These are phyloP conservation scores for Aphanocladium album DNA, from an alignment of 2,329 filamentous ascomycete genomes.

Conservation along the genomic window DNA sequence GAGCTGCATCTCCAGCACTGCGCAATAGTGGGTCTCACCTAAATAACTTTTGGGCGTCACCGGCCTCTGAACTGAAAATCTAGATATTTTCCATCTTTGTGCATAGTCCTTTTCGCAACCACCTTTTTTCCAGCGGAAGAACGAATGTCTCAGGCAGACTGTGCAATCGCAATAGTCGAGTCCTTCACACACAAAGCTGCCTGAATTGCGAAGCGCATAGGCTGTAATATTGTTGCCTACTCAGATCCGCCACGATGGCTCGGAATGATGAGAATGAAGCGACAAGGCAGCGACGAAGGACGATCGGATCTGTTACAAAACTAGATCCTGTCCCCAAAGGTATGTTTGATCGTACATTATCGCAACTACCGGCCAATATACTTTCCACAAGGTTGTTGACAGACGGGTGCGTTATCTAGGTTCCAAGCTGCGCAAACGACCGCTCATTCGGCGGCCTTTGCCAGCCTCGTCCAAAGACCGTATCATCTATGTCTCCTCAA, in stretches of 20 bases:
- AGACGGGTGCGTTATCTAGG: slow-evolving; percentile 28
- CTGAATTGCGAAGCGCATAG: neutral
- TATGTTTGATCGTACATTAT: slow-evolving; percentile 11
- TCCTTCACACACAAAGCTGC: neutral
- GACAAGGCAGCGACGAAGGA: neutral
- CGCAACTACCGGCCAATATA: neutral
- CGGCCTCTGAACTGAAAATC: neutral
- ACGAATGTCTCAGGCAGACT: too few relatives aligned
- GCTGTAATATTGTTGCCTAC: neutral
- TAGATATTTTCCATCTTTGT: neutral
- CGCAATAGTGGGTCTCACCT: neutral
- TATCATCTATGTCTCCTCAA: slow-evolving; percentile 60
- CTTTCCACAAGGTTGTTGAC: neutral
- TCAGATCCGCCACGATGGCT: neutral
- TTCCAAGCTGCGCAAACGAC: slow-evolving; percentile 45
- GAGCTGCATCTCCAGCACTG: neutral
- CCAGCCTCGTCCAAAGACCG: slow-evolving; percentile 39
- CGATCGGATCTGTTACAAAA: slow-evolving; percentile 22
- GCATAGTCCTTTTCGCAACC: neutral
- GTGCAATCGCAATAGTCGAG: too few relatives aligned
- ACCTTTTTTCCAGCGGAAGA: too few relatives aligned
- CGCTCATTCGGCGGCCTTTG: slow-evolving; percentile 36
- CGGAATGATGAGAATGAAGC: neutral
- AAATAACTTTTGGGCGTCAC: neutral
- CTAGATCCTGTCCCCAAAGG: slow-evolving; percentile 31